phyloP scores from a whole-genome alignment of 2,329 filamentous ascomycete species.

The Alternaria arbusti region DNA sequence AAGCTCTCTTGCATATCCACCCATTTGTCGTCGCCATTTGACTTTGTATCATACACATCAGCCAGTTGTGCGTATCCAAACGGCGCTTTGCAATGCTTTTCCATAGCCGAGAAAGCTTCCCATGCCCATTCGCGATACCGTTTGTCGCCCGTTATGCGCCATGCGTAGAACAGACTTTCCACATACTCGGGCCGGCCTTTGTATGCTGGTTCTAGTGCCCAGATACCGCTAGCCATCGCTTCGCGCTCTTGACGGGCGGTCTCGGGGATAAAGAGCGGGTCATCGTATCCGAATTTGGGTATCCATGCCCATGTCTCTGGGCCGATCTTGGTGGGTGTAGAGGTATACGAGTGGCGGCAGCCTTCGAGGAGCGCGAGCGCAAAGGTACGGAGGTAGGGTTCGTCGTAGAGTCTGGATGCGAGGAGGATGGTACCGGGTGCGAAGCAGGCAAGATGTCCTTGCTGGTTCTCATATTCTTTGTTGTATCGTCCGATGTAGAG shows the following conservation, averaged over 20 bases:
- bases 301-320: conserved; percentile 50
- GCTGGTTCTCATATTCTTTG: conserved; percentile 46
- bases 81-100: conserved; percentile 46
- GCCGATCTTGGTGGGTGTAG: conserved; percentile 48
- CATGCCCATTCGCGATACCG: conserved; percentile 52
- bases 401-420: conserved; percentile 42
- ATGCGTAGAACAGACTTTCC: conserved; percentile 51
- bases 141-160: conserved; percentile 49
- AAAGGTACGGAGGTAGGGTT: conserved; percentile 43
- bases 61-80: conserved; percentile 48
- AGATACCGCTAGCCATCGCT: conserved; percentile 40
- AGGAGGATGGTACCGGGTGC: conserved; percentile 50
- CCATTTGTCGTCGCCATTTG: conserved; percentile 33
- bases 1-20: conserved; percentile 49
- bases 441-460: conserved; percentile 50
- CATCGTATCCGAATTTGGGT: conserved; percentile 44
- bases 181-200: conserved; percentile 50
- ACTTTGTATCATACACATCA: conserved; percentile 40
- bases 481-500: conserved; percentile 49
- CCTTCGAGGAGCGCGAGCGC: conserved; percentile 51
- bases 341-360: conserved; percentile 47
- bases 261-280: conserved; percentile 36
- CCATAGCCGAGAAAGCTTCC: conserved; percentile 49
- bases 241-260: conserved; percentile 38
- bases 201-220: conserved; percentile 41